phyloP scores from a whole-genome alignment of 2,329 filamentous ascomycete species.

The Colletotrichum sp. region DNA sequence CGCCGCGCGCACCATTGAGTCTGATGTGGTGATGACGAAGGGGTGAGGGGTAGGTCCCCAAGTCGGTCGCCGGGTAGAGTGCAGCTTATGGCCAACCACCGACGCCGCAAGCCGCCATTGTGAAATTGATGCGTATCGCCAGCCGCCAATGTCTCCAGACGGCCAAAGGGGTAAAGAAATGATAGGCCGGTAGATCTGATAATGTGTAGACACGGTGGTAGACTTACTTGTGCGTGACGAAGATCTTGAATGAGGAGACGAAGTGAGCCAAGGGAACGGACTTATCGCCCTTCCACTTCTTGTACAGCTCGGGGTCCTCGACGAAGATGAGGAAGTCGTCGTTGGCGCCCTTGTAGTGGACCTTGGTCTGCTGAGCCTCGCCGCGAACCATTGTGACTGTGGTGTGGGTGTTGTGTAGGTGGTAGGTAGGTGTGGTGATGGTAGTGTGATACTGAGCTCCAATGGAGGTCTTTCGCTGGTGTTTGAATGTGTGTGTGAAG shows the following conservation, averaged over 20 bases:
- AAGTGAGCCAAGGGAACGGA: constrained; percentile 83
- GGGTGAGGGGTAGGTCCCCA: neutral
- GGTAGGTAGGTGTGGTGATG: constrained; percentile 17
- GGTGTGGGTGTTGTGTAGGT: constrained; percentile 17
- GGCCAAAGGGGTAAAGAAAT: neutral
- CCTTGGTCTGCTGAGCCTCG: constrained; percentile 73
- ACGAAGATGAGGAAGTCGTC: constrained; percentile 67
- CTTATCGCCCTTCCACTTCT: constrained; percentile 85
- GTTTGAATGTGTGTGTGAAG: constrained; percentile 2
- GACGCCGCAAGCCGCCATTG: neutral
- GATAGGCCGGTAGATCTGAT: neutral
- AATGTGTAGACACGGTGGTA: neutral
- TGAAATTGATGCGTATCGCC: neutral
- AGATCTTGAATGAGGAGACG: constrained; percentile 86
- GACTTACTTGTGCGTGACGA: constrained; percentile 85
- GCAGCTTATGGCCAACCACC: neutral
- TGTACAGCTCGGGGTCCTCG: constrained; percentile 65
- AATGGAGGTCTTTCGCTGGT: constrained; percentile 3
- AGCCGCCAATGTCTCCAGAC: neutral
- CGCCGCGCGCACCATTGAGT: neutral
- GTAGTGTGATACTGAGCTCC: neutral
- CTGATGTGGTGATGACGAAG: neutral
- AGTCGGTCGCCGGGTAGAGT: neutral
- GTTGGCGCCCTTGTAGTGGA: constrained; percentile 79
- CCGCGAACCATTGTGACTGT: constrained; percentile 70